phyloP scores from a whole-genome alignment of 2,329 filamentous ascomycete species.

The Coccinonectria pachysandricola region DNA sequence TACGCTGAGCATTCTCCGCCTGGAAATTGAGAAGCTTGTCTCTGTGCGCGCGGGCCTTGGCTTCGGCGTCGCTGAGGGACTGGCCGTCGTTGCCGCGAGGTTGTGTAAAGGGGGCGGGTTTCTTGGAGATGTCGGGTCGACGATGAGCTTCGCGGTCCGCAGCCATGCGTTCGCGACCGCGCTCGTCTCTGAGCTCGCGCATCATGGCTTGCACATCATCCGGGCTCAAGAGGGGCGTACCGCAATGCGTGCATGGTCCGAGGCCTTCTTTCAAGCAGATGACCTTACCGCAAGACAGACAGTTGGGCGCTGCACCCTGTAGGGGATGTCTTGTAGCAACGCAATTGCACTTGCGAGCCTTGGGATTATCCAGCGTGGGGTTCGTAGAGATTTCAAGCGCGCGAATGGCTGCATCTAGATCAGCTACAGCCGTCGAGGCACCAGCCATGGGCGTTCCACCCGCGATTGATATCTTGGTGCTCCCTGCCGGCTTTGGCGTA shows the following conservation, averaged over 20 bases:
- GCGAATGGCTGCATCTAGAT: slow-evolving; percentile 73
- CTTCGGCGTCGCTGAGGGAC: slow-evolving; percentile 46
- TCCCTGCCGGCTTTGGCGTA: slow-evolving; percentile 41
- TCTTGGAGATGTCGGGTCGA: slow-evolving; percentile 52
- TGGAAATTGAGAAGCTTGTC: slow-evolving; percentile 77
- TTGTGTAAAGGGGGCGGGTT: slow-evolving; percentile 49
- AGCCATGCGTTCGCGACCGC: slow-evolving; percentile 77
- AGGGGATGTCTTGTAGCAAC: slow-evolving; percentile 81
- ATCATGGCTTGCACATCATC: slow-evolving; percentile 80
- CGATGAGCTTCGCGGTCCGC: slow-evolving; percentile 63
- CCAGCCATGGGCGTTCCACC: slow-evolving; percentile 78
- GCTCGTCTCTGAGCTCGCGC: slow-evolving; percentile 69
- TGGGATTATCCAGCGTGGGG: slow-evolving; percentile 48
- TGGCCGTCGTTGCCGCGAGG: slow-evolving; percentile 28
- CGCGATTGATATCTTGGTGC: slow-evolving; percentile 60
- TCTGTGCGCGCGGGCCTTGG: slow-evolving; percentile 64
- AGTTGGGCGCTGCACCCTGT: slow-evolving; percentile 87
- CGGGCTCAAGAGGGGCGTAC: slow-evolving; percentile 57
- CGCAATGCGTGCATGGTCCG: slow-evolving; percentile 89
- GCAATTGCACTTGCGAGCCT: slow-evolving; percentile 69
- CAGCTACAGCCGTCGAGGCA: slow-evolving; percentile 60
- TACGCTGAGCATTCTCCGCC: slow-evolving; percentile 73
- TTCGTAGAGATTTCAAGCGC: slow-evolving; percentile 88
- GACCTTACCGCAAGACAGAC: slow-evolving; percentile 84
- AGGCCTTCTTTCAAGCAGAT: slow-evolving; percentile 90